Evolutionary conservation across 805 yeast species (phyloP), one percentile per base, ranked within the genome.

Genomic region (Candida sanyiensis): DNA sequence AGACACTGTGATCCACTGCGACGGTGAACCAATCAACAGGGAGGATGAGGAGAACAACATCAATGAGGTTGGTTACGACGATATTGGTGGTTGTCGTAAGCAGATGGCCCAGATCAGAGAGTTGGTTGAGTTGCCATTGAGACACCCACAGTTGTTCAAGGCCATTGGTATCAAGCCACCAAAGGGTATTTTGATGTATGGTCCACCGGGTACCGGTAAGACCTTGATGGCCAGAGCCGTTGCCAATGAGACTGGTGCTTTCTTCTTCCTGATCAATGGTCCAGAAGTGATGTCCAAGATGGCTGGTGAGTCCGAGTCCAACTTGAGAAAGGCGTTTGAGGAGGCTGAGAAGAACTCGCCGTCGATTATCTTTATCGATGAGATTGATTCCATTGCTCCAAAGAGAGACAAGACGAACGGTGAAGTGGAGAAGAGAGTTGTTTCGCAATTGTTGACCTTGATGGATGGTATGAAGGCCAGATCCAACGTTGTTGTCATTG

Each of bases 381-480:
- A 93, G 69, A 93, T 93, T 49, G 98, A 93, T 64, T 90, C 97
- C 12, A 93, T 93, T 57, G 98, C 98, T 37, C 98, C 98, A 64
- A 93, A 93, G 82, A 87, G 98, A 73, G 98, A 93, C 72, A 93
- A 93, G 80, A 93, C 98, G 39, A 93, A 93, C 62, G 98, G 98
- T 70, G 98, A 93, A 68, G 98, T 93, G 54, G 99, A 93, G 70
- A 82, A 98, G 71, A 83, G 99, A 72, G 98, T 93, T 41, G 99
- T 93, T 45, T 90, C 97, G 22, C 98, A 93, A 70, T 75, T 93
- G 59, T 77, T 93, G 62, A 93, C 99, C 15, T 74, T 93, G 53
- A 93, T 93, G 99, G 99, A 93, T 62, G 99, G 98, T 73, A 93
- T 93, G 98, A 90, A 90, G 69, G 96, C 97, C n/a, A 82, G 98